phyloP scores from a whole-genome alignment of 2,329 filamentous ascomycete species.

The Trichoderma koningii region DNA sequence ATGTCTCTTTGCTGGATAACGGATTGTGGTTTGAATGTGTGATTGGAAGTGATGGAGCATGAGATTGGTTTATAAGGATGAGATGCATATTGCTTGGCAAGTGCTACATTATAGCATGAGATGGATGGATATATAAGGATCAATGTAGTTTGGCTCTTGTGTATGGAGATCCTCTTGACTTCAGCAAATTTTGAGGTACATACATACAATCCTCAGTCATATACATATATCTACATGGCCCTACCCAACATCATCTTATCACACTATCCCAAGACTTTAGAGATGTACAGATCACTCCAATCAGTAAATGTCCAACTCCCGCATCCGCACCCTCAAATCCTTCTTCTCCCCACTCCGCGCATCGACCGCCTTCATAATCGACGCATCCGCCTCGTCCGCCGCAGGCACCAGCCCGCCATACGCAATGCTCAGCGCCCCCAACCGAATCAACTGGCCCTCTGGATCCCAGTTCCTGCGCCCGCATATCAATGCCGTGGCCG shows the following conservation, averaged over 20 bases:
- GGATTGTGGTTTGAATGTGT: not conserved
- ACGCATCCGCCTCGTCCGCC: conserved; percentile 32
- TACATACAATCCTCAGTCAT: no score
- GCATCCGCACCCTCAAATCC: conserved; percentile 36
- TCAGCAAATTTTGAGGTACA: no score
- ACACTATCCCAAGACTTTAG: not conserved
- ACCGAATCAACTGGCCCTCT: conserved; percentile 36
- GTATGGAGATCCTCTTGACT: no score
- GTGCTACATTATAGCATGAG: no score
- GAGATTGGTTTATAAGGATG: no score
- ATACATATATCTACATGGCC: not conserved
- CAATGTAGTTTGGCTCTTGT: no score
- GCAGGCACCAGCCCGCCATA: conserved; percentile 34
- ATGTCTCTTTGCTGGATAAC: not conserved
- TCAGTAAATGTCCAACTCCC: conserved; percentile 43
- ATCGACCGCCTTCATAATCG: conserved; percentile 36
- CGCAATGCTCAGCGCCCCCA: conserved; percentile 38
- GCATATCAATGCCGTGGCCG: conserved; percentile 38
- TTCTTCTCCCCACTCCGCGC: conserved; percentile 32
- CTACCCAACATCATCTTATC: not conserved
- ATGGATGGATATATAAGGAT: no score
- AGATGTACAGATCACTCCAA: not conserved
- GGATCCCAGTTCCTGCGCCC: conserved; percentile 35
- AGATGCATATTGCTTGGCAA: no score
- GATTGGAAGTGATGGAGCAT: not conserved